Evolutionary conservation across 108 stramenopile genomes (phyloP).

Genomic region (Nitzschia sp.): DNA sequence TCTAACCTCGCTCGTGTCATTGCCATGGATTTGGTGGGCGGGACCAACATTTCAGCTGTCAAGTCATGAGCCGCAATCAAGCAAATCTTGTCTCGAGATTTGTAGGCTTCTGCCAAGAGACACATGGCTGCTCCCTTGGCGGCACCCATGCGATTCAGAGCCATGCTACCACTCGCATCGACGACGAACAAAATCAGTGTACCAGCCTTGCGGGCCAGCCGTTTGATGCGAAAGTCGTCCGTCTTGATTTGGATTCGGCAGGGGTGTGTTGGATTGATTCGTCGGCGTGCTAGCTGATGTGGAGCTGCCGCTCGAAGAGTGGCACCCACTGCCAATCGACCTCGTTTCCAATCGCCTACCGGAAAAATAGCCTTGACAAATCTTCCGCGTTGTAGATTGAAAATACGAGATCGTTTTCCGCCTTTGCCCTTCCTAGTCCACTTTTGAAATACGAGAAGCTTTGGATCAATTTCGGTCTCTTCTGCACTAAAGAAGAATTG

Average conservation of each 20-base stretch:
- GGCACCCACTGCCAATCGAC: not conserved
- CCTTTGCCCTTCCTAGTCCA: not conserved
- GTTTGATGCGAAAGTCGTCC: conserved; percentile 27
- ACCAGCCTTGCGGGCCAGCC: conserved; percentile 39
- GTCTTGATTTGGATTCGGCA: not conserved
- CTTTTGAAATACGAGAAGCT: not conserved
- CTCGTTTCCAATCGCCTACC: not conserved
- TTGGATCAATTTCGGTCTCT: not conserved
- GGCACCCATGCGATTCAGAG: conserved; percentile 90
- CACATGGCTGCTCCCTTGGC: conserved; percentile 91
- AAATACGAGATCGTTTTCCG: not conserved
- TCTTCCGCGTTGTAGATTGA: not conserved
- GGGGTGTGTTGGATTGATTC: too few relatives aligned
- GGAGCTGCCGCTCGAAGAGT: not conserved
- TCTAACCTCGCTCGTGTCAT: conserved; percentile 77
- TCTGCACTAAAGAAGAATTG: not conserved
- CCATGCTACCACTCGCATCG: conserved; percentile 90
- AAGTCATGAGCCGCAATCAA: conserved; percentile 87
- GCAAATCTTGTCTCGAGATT: conserved; percentile 83
- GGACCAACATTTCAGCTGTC: conserved; percentile 80
- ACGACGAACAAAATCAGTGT: conserved; percentile 88
- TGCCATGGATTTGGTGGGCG: conserved; percentile 82
- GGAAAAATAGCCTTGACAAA: not conserved
- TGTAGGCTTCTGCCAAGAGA: conserved; percentile 87
- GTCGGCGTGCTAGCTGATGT: too few relatives aligned